Base-by-base conservation (phyloP, 768 basidiomycete species). In the Asterophora lycoperdoides region DNA sequence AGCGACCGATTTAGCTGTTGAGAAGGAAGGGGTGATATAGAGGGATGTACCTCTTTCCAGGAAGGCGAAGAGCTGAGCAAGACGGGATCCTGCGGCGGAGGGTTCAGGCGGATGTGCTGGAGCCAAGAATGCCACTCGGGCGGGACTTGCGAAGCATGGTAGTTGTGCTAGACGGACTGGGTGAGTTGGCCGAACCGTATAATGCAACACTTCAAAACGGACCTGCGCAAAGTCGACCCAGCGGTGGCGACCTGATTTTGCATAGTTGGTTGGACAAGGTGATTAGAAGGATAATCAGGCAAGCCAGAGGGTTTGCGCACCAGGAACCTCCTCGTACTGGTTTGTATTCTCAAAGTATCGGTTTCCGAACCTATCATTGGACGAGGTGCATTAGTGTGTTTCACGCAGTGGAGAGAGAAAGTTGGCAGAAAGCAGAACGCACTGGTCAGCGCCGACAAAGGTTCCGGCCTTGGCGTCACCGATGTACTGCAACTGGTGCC, bases 41-140 rank as follows among this genome's bases (percentile, higher is more conserved):
- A 39, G 18, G 23, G 17, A 20, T 90, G 56, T 68, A 95, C 94
- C 9, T 81, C 79, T 64, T 89, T 77, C 94, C 94, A 98, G 0
- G 83, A 68, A 1, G 88, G 92, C 26, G 81, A 78, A 33, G 76
- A 57, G 50, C 73, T 79, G 60, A 86, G 78, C 67, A 95, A 71
- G 19, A 91, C 68, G 1, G 74, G 63, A 60, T 98, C 95, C 50
- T 85, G 74, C 1, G 76, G 71, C 1, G 95, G 95, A 4, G 92
- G 79, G 19, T 84, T 80, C 56, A 83, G 79, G 41, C 95, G 87
- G 59, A 95, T 96, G 62, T 96, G 93, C 8, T 78, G 76, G 32
- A 97, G 69, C 94, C 94, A 98, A 4, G 93, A 83, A 71, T 96
- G 95, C 95, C 95, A 97, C 68, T 95, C 93, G 0, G 94, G 80